A percentile compares a stretch with the other conserved stretches of the same genome.
phyloP scores from a whole-genome alignment of 2,329 filamentous ascomycete species.

The Sclerotinia sclerotiorum region DNA sequence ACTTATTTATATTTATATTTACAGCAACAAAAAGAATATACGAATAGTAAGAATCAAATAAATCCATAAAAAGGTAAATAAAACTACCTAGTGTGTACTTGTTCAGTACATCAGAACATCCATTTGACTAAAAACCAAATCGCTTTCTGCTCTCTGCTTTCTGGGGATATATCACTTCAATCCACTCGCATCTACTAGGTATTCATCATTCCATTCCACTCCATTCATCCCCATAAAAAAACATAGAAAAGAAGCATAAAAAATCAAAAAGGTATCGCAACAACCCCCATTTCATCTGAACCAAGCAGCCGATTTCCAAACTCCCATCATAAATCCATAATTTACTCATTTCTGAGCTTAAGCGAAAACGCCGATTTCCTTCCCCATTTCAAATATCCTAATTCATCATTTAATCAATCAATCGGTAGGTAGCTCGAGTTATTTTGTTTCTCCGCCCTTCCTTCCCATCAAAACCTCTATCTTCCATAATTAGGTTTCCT shows the following conservation, averaged over 20 bases:
- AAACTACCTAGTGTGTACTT: neutral
- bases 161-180: neutral
- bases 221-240: neutral
- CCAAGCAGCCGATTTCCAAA: neutral
- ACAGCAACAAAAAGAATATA: neutral
- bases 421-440: neutral
- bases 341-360: constrained; percentile 1
- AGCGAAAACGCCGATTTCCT: neutral
- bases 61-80: neutral
- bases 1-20: too few species aligned
- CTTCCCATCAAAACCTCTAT: neutral
- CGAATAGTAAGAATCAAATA: neutral
- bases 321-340: constrained; percentile 12
- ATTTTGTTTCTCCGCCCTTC: neutral
- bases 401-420: neutral
- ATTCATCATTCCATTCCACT: neutral
- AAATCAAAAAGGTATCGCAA: constrained; percentile 19
- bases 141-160: too few species aligned
- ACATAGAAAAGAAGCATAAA: neutral
- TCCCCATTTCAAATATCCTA: neutral
- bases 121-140: neutral
- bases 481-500: constrained; percentile 63
- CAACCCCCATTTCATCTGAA: neutral
- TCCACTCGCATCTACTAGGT: neutral
- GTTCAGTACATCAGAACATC: too few species aligned